Evolutionary conservation across 768 basidiomycete species (phyloP), one percentile per base, ranked within the genome.

Genomic region (Chalciporus piperatus): DNA sequence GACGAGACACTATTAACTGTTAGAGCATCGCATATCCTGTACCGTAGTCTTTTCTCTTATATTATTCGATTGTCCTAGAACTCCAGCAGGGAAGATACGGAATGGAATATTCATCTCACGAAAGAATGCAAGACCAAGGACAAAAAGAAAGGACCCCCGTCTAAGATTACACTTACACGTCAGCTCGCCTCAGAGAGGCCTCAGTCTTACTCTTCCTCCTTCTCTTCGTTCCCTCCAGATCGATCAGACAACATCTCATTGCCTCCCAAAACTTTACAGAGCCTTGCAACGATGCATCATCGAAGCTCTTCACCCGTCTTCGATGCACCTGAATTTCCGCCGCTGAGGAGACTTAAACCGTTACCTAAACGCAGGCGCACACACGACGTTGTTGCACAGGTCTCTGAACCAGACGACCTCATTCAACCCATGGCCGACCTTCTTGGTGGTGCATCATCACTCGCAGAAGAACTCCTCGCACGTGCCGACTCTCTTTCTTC

Each of bases 281-380:
- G 32, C 44, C 16, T 27, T 48, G 48, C 54, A 52, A 62, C 60
- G 46, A 84, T 84, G 82, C 77, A 81, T 67, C 57, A 58, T 51
- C 74, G 76, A 59, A 73, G 72, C 62, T 67, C 78, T 59, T 78
- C 83, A 48, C 80, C 84, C 47, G 72, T 81, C 57, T 83, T 84
- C 72, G 85, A 86, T 70, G 72, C 76, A 50, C 78, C 83, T 57
- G 84, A 85, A 62, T 79, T 83, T 64, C 79, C 81, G 39, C 67
- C 79, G 35, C 71, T 82, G 47, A 77, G 88, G 58, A 75, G 83
- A 56, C 78, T 89, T 61, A 90, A 89, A 65, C 89, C 89, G 37
- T 76, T 89, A 38, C 88, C 89, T 23, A 89, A 89, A 72, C 80
- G 89, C 58, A 77, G 84, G 55, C 81, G 84, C 54, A 84, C 80